Evolutionary conservation across 2,329 filamentous ascomycete species (phyloP).

Genomic region (Aureobasidium namibiae): DNA sequence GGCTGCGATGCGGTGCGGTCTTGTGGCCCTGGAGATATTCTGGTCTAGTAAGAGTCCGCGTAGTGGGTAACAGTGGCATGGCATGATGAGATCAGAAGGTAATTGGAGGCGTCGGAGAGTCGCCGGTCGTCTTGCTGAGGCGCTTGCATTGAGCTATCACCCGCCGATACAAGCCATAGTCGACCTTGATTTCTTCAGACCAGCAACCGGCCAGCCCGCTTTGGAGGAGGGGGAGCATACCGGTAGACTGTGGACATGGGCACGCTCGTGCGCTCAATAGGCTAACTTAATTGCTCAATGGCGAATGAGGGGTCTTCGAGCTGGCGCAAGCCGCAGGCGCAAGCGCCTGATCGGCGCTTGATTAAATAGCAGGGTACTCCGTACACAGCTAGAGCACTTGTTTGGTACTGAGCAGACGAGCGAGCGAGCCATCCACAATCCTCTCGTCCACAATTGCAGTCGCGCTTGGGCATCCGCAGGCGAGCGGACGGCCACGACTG

Average conservation of each 20-base stretch:
- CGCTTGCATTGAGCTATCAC: conserved; percentile 12
- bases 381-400: not conserved
- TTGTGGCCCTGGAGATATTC: conserved; percentile 1
- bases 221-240: conserved; percentile 12
- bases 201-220: conserved; percentile 13
- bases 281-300: conserved; percentile 12
- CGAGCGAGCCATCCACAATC: conserved; percentile 6
- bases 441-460: not conserved
- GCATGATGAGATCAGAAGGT: conserved; percentile 15
- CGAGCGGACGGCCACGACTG: conserved; percentile 5
- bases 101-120: conserved; percentile 11
- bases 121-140: conserved; percentile 11
- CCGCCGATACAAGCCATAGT: conserved; percentile 12
- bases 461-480: not conserved
- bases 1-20: conserved; percentile 6
- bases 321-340: conserved; percentile 8
- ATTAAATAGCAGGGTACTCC: not conserved
- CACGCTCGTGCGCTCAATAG: conserved; percentile 9
- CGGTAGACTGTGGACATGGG: not conserved
- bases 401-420: conserved; percentile 3
- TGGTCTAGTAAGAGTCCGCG: conserved; percentile 12
- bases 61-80: conserved; percentile 14
- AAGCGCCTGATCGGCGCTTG: conserved; percentile 14
- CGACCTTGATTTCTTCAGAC: conserved; percentile 9
- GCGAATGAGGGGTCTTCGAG: conserved; percentile 13